Percentiles rank a stretch among this genome's conserved stretches.
phyloP scores from a whole-genome alignment of 208 protist genomes.

The Trypanosoma boissoni region DNA sequence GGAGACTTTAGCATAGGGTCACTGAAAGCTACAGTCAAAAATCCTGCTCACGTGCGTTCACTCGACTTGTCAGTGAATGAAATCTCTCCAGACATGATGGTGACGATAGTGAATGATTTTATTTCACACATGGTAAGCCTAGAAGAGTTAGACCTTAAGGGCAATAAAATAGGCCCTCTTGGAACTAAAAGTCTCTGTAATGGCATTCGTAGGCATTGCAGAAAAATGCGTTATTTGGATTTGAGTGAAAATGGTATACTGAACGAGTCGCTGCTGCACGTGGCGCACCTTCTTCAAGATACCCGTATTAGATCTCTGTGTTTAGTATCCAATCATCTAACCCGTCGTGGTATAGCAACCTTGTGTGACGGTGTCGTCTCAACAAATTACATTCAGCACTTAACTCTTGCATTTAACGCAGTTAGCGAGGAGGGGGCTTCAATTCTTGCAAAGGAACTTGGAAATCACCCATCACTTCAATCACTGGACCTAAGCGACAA shows the following conservation, averaged over 20 bases:
- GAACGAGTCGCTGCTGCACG: constrained; percentile 57
- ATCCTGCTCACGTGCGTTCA: constrained; percentile 39
- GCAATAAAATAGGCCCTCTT: constrained; percentile 73
- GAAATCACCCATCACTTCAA: constrained; percentile 44
- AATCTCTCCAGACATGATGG: constrained; percentile 47
- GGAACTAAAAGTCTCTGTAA: constrained; percentile 63
- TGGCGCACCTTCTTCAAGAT: constrained; percentile 56
- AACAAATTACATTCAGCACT: constrained; percentile 45
- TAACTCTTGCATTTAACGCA: constrained; percentile 76
- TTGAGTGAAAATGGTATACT: constrained; percentile 84
- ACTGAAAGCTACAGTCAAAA: constrained; percentile 34
- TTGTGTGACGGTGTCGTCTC: constrained; percentile 68
- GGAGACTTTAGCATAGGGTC: constrained; percentile 54
- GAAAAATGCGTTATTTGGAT: constrained; percentile 63
- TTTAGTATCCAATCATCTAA: constrained; percentile 79
- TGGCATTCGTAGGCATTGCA: constrained; percentile 53
- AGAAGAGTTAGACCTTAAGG: constrained; percentile 72
- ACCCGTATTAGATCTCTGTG: constrained; percentile 51
- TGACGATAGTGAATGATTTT: constrained; percentile 44
- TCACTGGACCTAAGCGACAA: constrained; percentile 83
- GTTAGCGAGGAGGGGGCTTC: constrained; percentile 65
- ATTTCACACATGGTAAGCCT: constrained; percentile 62
- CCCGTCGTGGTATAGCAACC: constrained; percentile 63
- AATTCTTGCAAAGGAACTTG: constrained; percentile 49
- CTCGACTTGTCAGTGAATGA: constrained; percentile 81